Percentiles rank a stretch among this genome's conserved stretches.
Conservation (phyloP, 495 filamentous ascomycete species). For the Xylaria curta region DNA sequence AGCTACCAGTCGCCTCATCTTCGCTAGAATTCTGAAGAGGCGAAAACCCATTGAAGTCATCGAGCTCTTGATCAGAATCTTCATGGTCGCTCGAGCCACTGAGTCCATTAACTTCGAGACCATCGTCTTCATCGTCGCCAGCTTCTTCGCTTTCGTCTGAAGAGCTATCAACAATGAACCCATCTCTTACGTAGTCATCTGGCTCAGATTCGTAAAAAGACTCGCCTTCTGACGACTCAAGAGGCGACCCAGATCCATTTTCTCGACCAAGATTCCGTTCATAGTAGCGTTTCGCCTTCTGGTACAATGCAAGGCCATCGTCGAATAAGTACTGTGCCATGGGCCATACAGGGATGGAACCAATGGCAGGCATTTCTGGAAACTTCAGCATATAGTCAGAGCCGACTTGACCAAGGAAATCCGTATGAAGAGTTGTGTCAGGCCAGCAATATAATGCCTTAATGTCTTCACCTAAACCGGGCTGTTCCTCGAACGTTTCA, state of each 20-base stretch:
- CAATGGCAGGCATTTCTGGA: not conserved
- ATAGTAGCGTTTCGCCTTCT: conserved; percentile 12
- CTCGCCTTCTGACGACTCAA: conserved; percentile 16
- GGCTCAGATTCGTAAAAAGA: conserved; percentile 12
- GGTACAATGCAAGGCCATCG: conserved; percentile 17
- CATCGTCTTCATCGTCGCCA: conserved; percentile 34
- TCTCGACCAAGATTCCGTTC: conserved; percentile 1
- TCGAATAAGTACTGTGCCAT: conserved; percentile 36
- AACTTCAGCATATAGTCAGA: not conserved
- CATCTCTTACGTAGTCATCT: conserved; percentile 36
- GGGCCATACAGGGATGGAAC: conserved; percentile 33
- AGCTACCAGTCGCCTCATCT: conserved; percentile 5
- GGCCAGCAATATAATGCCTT: conserved; percentile 46
- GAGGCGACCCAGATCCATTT: conserved; percentile 1
- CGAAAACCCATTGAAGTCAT: conserved; percentile 35
- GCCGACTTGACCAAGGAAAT: conserved; percentile 21
- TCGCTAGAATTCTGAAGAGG: conserved; percentile 28
- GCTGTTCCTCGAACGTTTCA: conserved; percentile 28
- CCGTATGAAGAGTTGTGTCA: conserved; percentile 29
- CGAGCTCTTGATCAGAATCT: conserved; percentile 11
- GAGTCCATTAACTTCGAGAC: conserved; percentile 11
- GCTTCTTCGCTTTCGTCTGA: conserved; percentile 24
- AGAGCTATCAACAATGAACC: conserved; percentile 36
- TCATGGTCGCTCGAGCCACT: not conserved
- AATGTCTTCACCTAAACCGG: conserved; percentile 22